Percentiles rank a stretch among this genome's conserved stretches.
These are phyloP conservation scores for Alternaria gaisen DNA, from an alignment of 2,329 filamentous ascomycete genomes.

Conservation along the genomic window DNA sequence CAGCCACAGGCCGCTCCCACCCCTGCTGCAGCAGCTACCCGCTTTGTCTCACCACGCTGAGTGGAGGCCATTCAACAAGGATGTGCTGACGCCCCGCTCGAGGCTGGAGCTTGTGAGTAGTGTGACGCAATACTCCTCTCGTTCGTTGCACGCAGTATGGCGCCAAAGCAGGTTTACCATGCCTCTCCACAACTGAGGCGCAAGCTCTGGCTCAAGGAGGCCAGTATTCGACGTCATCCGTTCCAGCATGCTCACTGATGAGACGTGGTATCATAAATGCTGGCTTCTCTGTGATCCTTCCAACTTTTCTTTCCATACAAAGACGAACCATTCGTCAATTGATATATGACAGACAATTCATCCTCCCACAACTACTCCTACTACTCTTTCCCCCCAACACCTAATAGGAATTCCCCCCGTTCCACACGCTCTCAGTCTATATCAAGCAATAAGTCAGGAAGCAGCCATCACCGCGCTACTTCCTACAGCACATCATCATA, in stretches of 20 bases:
- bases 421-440: slow-evolving; percentile 51
- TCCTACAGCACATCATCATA: slow-evolving; percentile 18
- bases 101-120: slow-evolving; percentile 28
- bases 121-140: slow-evolving; percentile 49
- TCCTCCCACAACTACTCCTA: slow-evolving; percentile 59
- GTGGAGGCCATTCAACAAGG: slow-evolving; percentile 33
- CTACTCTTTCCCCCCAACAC: slow-evolving; percentile 62
- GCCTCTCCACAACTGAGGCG: slow-evolving; percentile 39
- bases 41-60: slow-evolving; percentile 38
- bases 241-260: slow-evolving; percentile 25
- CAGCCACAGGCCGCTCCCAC: slow-evolving; percentile 39
- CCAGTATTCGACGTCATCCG: slow-evolving; percentile 47
- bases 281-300: slow-evolving; percentile 17
- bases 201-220: slow-evolving; percentile 42
- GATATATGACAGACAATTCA: slow-evolving; percentile 60
- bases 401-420: slow-evolving; percentile 54
- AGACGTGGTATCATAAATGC: slow-evolving; percentile 44
- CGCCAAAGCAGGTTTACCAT: slow-evolving; percentile 52
- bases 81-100: slow-evolving; percentile 46
- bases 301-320: slow-evolving; percentile 29
- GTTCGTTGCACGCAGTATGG: slow-evolving; percentile 39
- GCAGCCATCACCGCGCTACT: slow-evolving; percentile 27
- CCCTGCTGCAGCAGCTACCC: slow-evolving; percentile 33
- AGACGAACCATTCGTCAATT: slow-evolving; percentile 49
- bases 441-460: slow-evolving; percentile 48